Evolutionary conservation across 1,284 basidiomycete genomes (phyloP), one percentile per base, ranked within the genome.

Genomic region (Rhodotorula sp.): DNA sequence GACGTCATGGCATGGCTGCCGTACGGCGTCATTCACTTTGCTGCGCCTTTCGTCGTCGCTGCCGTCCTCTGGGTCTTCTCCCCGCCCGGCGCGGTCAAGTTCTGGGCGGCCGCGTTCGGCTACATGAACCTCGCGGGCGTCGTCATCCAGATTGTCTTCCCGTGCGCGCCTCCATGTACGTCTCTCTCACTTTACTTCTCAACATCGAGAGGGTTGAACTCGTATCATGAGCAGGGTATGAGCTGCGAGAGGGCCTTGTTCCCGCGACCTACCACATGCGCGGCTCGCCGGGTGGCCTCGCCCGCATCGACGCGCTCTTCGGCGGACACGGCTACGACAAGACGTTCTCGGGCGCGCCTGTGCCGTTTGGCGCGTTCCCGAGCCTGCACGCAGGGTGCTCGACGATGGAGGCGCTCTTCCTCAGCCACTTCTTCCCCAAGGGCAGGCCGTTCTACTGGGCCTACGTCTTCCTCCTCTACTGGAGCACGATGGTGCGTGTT

Each of bases 321-420:
- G 87, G 90, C 76, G 85, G 87, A 0, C 84, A 87, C 57, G 89
- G 88, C 8, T 98, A 99, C 84, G 90, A 90, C 32, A 84, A 85
- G 72, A 87, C 87, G n/a, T 99, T 98, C 79, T 89, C 90, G 63
- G 88, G 88, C 78, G 91, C 95, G 0, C 96, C 97, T 0, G 87
- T 99, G 76, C 91, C 97, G 15, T 99, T 99, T 79, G 96, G 97
- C 39, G 96, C 96, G 2, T 98, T 98, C 82, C 97, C 97, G 0
- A 92, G 90, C 10, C 86, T 99, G 39, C 97, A 99, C 81, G 89
- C 94, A 0, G 95, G 88, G 9, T 90, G 88, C 79, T 93, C 92
- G 1, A 97, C 96, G 12, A 88, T 97, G 78, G 92, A 94, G 78
- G 95, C 95, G 0, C 86, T 99, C 54, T 96, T 97, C 85, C 84